Evolutionary conservation across 371 early-diverging fungal genomes (phyloP), one percentile per base, ranked within the genome.

Genomic region (Mucor mucedo): DNA sequence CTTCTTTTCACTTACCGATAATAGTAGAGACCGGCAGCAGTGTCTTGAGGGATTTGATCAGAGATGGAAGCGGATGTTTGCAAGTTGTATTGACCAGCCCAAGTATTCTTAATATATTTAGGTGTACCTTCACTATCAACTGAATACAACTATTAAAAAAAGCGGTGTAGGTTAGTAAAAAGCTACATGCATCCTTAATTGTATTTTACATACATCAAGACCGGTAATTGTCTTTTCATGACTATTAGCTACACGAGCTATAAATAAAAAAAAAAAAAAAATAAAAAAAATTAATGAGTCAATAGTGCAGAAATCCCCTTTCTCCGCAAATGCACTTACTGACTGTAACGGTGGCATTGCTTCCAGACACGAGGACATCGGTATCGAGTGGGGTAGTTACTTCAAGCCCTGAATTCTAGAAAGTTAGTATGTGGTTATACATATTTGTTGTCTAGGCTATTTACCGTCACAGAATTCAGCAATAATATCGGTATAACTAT

Each of bases 391-490:
- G 73, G 35, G 55, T 56, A 28, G 65, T 69, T 1, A 70, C 67
- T 2, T 50, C 45, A 45, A 73, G 58, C n/a, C 73, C 73, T 73
- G 40, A 38, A 60, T 69, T 21, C 21, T 52, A 56, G 41, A 38
- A 35, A 52, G 53, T 58, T 53, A 28, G 61, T 52, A 35, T 28
- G 28, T 52, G 16, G 1, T 29, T 55, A 10, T 8, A 27, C 13
- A 32, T n/a, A 2, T 9, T 28, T 63, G 10, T 16, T 32, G 8
- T 49, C 7, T 48, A 7, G 16, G 29, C 28, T 33, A 14, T 42
- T 30, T 75, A 80, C 81, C 81, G 61, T 42, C 58, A 63, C 81
- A 80, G 63, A 69, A 80, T 27, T 70, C 60, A 42, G 70, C 66
- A 30, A 72, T 74, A 53, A 75, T 73, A 61, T 70, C 73, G 55